Conservation (phyloP, 768 basidiomycete genomes). For the Suillus placidus region DNA sequence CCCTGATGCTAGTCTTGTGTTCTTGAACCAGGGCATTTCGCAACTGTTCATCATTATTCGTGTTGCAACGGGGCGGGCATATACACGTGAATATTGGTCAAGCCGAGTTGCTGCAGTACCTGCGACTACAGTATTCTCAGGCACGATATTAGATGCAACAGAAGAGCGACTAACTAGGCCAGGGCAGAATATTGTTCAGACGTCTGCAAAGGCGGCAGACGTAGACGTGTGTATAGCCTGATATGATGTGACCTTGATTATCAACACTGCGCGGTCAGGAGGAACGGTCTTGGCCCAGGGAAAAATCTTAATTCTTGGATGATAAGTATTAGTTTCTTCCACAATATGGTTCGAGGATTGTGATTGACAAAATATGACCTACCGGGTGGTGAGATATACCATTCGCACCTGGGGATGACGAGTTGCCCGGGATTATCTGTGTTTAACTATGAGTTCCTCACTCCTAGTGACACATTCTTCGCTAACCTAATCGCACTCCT, state of each 20-base stretch:
- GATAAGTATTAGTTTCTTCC: too few relatives aligned
- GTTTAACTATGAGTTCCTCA: too few relatives aligned
- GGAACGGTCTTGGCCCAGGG: too few relatives aligned
- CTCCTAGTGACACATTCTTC: too few relatives aligned
- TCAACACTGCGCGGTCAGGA: too few relatives aligned
- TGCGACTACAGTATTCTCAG: neutral
- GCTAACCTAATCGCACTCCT: too few relatives aligned
- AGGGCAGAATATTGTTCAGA: neutral
- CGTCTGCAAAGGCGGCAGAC: neutral
- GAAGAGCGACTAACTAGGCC: neutral
- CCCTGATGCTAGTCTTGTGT: neutral
- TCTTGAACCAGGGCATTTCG: constrained; percentile 25
- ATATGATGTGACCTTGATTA: neutral
- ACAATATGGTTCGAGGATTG: too few relatives aligned
- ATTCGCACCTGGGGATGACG: too few relatives aligned
- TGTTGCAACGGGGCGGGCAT: constrained; percentile 33
- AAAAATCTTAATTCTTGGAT: too few relatives aligned
- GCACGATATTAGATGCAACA: neutral
- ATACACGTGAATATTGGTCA: constrained; percentile 9
- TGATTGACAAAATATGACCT: too few relatives aligned
- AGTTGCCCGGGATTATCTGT: too few relatives aligned
- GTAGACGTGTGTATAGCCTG: neutral
- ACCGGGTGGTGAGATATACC: too few relatives aligned
- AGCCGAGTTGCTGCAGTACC: neutral
- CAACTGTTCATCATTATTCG: constrained; percentile 34